Evolutionary conservation across 2,329 filamentous ascomycete species (phyloP).

Genomic region (Xylaria multiplex): DNA sequence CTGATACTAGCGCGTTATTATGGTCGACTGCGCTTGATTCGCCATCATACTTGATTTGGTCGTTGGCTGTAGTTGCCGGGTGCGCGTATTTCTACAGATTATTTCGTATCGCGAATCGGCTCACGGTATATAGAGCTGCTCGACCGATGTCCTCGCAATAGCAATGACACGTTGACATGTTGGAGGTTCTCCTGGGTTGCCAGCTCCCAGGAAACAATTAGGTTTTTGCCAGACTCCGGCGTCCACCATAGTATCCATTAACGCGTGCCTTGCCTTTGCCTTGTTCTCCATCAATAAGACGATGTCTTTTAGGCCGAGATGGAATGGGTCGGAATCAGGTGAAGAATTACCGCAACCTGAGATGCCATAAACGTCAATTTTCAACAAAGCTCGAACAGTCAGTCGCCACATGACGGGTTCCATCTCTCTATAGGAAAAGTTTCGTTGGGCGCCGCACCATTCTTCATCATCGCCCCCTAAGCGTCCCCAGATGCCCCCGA

Average conservation of each 20-base stretch:
- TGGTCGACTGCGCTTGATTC: background rate
- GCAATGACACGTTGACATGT: slow-evolving; percentile 64
- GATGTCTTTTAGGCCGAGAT: slow-evolving; percentile 65
- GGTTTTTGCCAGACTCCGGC: slow-evolving; percentile 51
- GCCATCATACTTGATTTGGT: background rate
- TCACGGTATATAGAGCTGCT: slow-evolving; percentile 65
- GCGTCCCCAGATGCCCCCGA: slow-evolving; percentile 61
- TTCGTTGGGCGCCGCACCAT: slow-evolving; percentile 44
- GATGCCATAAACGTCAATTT: slow-evolving; percentile 67
- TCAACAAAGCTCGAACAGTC: slow-evolving; percentile 63
- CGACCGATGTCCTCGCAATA: slow-evolving; percentile 63
- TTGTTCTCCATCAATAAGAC: slow-evolving; percentile 63
- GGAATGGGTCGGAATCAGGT: slow-evolving; percentile 42
- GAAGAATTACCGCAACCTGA: slow-evolving; percentile 26
- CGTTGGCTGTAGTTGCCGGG: background rate
- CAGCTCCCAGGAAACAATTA: slow-evolving; percentile 43
- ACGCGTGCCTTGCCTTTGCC: slow-evolving; percentile 59
- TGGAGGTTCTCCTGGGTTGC: slow-evolving; percentile 51
- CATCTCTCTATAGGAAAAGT: slow-evolving; percentile 58
- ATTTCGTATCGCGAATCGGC: background rate
- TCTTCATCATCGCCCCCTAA: slow-evolving; percentile 3
- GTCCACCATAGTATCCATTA: slow-evolving; percentile 58
- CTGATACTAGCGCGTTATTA: background rate
- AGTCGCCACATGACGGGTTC: slow-evolving; percentile 65
- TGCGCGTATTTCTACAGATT: background rate